Conservation (phyloP, 108 stramenopile genomes). For the Schizochytrium sp. region DNA sequence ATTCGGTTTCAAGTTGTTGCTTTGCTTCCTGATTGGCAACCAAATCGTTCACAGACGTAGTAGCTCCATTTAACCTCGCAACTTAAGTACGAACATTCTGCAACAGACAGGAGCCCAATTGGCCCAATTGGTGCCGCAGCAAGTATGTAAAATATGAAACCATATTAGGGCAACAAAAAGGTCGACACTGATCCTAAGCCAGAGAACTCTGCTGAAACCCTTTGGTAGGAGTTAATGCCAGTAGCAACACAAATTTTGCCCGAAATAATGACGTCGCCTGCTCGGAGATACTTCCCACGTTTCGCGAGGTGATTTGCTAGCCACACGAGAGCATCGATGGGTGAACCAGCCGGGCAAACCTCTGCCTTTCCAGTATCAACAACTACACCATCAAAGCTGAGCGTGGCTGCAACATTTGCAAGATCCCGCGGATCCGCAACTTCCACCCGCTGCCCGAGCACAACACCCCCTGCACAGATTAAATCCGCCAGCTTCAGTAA, state of each 20-base stretch:
- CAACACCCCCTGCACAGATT: slow-evolving; percentile 18
- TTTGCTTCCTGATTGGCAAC: too few species aligned
- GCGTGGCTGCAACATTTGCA: not conserved
- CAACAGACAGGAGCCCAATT: too few species aligned
- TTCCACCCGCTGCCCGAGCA: not conserved
- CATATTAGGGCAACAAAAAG: slow-evolving; percentile 3
- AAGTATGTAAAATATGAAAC: too few species aligned
- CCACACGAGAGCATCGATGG: not conserved
- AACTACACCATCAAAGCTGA: not conserved
- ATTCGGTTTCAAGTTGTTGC: too few species aligned
- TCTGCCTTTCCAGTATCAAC: not conserved
- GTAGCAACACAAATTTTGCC: slow-evolving; percentile 13
- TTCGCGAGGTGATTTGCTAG: not conserved
- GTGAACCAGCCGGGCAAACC: not conserved
- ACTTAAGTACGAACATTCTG: too few species aligned
- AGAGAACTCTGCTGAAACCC: not conserved
- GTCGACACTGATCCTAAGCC: not conserved
- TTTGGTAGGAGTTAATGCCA: not conserved
- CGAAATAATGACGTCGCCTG: slow-evolving; percentile 5
- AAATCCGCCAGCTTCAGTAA: not conserved
- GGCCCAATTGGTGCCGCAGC: too few species aligned
- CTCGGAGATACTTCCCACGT: not conserved
- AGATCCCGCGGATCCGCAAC: not conserved
- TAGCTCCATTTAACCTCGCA: too few species aligned
- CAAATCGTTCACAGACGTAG: too few species aligned